A percentile compares a stretch with the other conserved stretches of the same genome.
phyloP scores from a whole-genome alignment of 2,329 filamentous ascomycete species.

The Fusarium euwallaceae region DNA sequence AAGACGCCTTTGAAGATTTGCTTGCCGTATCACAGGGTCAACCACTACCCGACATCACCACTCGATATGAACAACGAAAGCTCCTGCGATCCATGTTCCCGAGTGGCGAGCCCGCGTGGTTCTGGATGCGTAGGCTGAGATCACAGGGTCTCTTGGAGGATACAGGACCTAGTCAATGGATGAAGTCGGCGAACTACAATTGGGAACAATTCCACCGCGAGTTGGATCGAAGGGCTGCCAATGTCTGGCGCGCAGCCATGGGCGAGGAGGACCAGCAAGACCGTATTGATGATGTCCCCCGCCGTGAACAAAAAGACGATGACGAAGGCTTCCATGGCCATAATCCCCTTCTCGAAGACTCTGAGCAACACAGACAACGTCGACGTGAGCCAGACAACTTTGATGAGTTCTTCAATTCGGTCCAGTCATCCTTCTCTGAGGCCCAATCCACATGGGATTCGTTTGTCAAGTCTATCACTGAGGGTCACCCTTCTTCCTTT shows the following conservation, averaged over 20 bases:
- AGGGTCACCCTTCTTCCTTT: slow-evolving; percentile 21
- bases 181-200: slow-evolving; percentile 35
- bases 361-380: slow-evolving; percentile 20
- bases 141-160: slow-evolving; percentile 55
- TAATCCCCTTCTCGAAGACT: slow-evolving; percentile 14
- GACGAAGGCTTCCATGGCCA: slow-evolving; percentile 24
- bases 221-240: slow-evolving; percentile 46
- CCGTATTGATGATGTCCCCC: slow-evolving; percentile 20
- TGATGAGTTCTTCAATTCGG: slow-evolving; percentile 57
- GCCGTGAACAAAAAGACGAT: slow-evolving; percentile 21
- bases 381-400: slow-evolving; percentile 50
- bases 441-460: slow-evolving; percentile 57
- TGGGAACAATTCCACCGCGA: slow-evolving; percentile 50
- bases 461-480: slow-evolving; percentile 54
- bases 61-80: slow-evolving; percentile 52
- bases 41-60: slow-evolving; percentile 56
- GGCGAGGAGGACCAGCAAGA: slow-evolving; percentile 30
- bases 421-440: slow-evolving; percentile 54
- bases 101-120: slow-evolving; percentile 55
- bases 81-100: slow-evolving; percentile 57
- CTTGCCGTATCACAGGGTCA: slow-evolving; percentile 61
- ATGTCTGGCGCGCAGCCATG: slow-evolving; percentile 45
- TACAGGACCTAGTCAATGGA: slow-evolving; percentile 40
- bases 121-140: slow-evolving; percentile 58
- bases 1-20: slow-evolving; percentile 71